phyloP scores from a whole-genome alignment of 2,329 filamentous ascomycete species.

The Phaeosphaeriaceae sp. region DNA sequence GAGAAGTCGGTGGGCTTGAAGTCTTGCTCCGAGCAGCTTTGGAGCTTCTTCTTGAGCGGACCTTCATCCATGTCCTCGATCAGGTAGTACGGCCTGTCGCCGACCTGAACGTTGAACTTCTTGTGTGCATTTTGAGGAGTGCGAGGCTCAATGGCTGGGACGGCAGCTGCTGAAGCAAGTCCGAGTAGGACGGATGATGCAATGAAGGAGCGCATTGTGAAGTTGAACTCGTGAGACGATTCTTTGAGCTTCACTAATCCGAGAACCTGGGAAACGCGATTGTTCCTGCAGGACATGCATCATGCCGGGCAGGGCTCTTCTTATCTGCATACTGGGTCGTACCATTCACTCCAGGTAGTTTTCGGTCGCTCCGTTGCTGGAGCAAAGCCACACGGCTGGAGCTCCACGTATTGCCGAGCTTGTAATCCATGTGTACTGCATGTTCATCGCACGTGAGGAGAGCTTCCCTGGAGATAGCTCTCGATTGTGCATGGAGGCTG shows the following conservation, averaged over 20 bases:
- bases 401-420: slow-evolving; percentile 8
- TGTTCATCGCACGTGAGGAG: slow-evolving; percentile 35
- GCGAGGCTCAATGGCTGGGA: slow-evolving; percentile 34
- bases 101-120: slow-evolving; percentile 44
- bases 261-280: slow-evolving; percentile 17
- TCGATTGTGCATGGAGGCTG: slow-evolving; percentile 14
- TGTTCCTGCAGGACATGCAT: slow-evolving; percentile 25
- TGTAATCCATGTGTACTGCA: slow-evolving; percentile 21
- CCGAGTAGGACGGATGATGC: slow-evolving; percentile 34
- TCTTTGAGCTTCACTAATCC: slow-evolving; percentile 2
- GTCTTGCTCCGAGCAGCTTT: slow-evolving; percentile 45
- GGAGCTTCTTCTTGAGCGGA: slow-evolving; percentile 46
- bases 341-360: slow-evolving; percentile 4
- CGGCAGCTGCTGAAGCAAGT: slow-evolving; percentile 36
- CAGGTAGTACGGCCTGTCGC: slow-evolving; percentile 46
- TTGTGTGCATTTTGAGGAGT: slow-evolving; percentile 20
- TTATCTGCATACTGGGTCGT: slow-evolving; percentile 25
- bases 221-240: background rate
- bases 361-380: slow-evolving; percentile 12
- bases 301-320: slow-evolving; percentile 18
- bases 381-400: slow-evolving; percentile 16
- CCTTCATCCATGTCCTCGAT: slow-evolving; percentile 49
- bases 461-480: slow-evolving; percentile 17
- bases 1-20: slow-evolving; percentile 44
- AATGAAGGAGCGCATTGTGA: slow-evolving; percentile 38